Percentiles rank a stretch among this genome's conserved stretches.
Conservation (phyloP, 2,329 filamentous ascomycete species). For the Pezicula neosporulosa region DNA sequence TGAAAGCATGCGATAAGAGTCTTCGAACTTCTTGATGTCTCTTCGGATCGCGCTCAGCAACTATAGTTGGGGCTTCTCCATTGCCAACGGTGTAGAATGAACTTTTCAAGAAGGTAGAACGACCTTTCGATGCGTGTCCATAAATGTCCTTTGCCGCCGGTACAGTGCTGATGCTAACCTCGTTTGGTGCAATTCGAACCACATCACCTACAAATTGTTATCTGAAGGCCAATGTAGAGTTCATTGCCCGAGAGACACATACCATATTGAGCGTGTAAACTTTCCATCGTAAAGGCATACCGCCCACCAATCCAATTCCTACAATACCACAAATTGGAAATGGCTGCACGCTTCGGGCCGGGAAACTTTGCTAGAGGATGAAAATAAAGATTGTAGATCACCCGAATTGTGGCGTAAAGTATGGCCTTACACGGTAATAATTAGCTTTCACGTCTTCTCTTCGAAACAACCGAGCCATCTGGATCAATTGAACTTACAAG, state of each 20-base stretch:
- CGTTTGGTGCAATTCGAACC: conserved; percentile 10
- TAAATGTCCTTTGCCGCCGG: conserved; percentile 2
- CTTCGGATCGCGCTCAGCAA: neutral
- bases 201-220: conserved; percentile 5
- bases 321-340: neutral
- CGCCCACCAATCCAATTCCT: neutral
- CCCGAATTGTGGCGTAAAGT: neutral
- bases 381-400: conserved; percentile 2
- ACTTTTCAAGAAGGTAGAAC: neutral
- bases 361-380: conserved; percentile 2
- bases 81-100: neutral
- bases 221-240: too few species aligned
- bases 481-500: too few species aligned
- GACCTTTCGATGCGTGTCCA: neutral
- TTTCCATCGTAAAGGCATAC: neutral
- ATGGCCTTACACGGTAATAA: neutral
- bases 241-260: neutral
- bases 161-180: conserved; percentile 9
- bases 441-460: too few species aligned
- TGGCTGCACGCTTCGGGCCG: conserved; percentile 18
- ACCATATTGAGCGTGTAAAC: neutral
- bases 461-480: too few species aligned
- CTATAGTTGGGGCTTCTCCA: conserved; percentile 1
- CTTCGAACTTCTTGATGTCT: conserved; percentile 20
- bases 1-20: conserved; percentile 23